Evolutionary conservation across 768 basidiomycete genomes (phyloP).

Genomic region (Lentinula detonsa): DNA sequence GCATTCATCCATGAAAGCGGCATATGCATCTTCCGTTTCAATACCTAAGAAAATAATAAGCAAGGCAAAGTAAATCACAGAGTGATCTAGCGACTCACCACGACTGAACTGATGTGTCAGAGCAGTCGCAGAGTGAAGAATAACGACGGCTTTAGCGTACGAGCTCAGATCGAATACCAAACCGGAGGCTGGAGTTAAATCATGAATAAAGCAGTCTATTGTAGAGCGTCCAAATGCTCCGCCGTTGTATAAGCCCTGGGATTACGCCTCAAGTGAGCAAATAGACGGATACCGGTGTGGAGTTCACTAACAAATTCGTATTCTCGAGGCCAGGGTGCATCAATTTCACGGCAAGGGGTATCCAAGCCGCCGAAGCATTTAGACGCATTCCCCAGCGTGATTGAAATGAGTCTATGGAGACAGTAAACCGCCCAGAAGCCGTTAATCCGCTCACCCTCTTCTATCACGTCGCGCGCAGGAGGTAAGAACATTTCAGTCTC

Average conservation of each 20-base stretch:
- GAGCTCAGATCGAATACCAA: constrained; percentile 4
- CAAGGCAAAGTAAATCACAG: neutral
- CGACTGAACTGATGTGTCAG: constrained; percentile 10
- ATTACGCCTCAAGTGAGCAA: neutral
- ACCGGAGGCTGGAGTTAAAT: neutral
- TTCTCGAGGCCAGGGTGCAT: constrained; percentile 18
- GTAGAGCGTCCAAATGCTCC: constrained; percentile 1
- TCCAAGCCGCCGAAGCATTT: constrained; percentile 13
- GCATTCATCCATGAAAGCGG: constrained; percentile 9
- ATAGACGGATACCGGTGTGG: neutral
- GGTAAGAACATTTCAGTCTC: constrained; percentile 6
- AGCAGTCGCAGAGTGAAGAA: constrained; percentile 12
- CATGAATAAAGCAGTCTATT: constrained; percentile 6
- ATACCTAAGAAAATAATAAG: constrained; percentile 2
- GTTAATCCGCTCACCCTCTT: constrained; percentile 17
- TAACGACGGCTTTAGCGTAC: constrained; percentile 12
- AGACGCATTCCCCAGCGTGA: constrained; percentile 9
- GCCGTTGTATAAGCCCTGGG: constrained; percentile 9
- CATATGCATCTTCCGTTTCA: constrained; percentile 7
- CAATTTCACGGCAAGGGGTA: constrained; percentile 11
- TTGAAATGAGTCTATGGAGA: constrained; percentile 10
- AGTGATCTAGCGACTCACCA: constrained; percentile 3
- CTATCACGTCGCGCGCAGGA: constrained; percentile 12
- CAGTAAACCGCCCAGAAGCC: constrained; percentile 16
- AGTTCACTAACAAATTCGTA: neutral